Conservation (phyloP, 2,329 filamentous ascomycete genomes). For the Eutypella sp. region DNA sequence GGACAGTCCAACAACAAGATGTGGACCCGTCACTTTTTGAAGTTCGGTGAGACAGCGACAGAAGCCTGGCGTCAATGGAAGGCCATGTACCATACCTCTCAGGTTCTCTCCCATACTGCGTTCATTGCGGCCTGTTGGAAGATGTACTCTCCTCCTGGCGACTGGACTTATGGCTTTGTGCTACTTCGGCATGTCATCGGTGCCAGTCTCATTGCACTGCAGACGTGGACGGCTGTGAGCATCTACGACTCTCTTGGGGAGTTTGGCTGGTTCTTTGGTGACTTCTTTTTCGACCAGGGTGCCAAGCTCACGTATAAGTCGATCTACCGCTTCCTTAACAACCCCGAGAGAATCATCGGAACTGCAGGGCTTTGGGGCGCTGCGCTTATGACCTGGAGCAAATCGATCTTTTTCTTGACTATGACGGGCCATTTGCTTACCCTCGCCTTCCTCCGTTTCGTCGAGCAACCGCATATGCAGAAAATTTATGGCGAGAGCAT, state of each 20-base stretch:
- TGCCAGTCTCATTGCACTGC: slow-evolving; percentile 71
- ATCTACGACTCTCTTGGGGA: slow-evolving; percentile 95
- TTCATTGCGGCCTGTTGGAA: slow-evolving; percentile 94
- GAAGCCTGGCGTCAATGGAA: slow-evolving; percentile 99
- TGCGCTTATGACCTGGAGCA: slow-evolving; percentile 87
- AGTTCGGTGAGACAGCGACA: slow-evolving; percentile 83
- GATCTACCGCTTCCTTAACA: slow-evolving; percentile 97
- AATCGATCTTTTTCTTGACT: slow-evolving; percentile 79
- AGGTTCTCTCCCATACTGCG: slow-evolving; percentile 81
- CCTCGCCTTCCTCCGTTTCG: slow-evolving; percentile 82
- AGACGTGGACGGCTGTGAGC: slow-evolving; percentile 87
- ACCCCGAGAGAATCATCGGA: slow-evolving; percentile 89
- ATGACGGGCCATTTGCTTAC: slow-evolving; percentile 81
- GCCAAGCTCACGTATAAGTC: slow-evolving; percentile 91
- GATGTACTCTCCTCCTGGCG: slow-evolving; percentile 81
- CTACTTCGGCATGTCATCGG: slow-evolving; percentile 85
- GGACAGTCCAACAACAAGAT: slow-evolving; percentile 84
- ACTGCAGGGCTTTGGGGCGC: slow-evolving; percentile 94
- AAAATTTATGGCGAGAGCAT: slow-evolving; percentile 88
- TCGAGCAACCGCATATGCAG: slow-evolving; percentile 96
- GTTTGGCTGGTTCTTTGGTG: slow-evolving; percentile 98
- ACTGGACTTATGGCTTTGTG: slow-evolving; percentile 84
- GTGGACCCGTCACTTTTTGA: slow-evolving; percentile 97
- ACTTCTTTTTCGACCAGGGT: slow-evolving; percentile 93
- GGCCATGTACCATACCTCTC: slow-evolving; percentile 87